Conservation (phyloP, 768 basidiomycete species). For the Rhodosporidiobolus odoratus region DNA sequence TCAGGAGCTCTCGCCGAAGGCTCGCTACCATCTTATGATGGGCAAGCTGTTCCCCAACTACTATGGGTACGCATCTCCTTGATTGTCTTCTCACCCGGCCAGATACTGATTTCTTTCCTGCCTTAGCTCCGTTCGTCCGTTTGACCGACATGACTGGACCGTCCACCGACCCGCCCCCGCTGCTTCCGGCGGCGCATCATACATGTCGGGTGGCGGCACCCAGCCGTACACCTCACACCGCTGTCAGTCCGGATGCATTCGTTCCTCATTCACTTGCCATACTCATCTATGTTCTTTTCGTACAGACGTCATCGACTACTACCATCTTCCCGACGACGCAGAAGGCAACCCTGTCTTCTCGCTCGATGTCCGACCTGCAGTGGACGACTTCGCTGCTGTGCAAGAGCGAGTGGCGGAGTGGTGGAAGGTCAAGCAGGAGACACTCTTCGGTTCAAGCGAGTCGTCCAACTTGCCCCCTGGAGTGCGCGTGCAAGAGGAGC, state of each 20-base stretch:
- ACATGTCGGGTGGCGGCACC: constrained; percentile 27
- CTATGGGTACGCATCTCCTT: constrained; percentile 66
- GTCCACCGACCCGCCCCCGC: constrained; percentile 72
- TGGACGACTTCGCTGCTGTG: constrained; percentile 75
- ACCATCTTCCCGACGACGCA: constrained; percentile 79
- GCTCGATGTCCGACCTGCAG: constrained; percentile 88
- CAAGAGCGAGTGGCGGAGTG: constrained; percentile 59
- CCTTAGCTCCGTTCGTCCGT: constrained; percentile 77
- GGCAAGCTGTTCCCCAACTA: constrained; percentile 82
- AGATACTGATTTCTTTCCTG: constrained; percentile 1
- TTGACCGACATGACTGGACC: constrained; percentile 98
- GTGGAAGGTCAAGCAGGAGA: constrained; percentile 40
- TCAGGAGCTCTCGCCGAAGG: constrained; percentile 90
- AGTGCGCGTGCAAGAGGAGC: constrained; percentile 35
- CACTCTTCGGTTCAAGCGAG: constrained; percentile 5
- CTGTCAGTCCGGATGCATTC: constrained; percentile 17
- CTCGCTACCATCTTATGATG: constrained; percentile 74
- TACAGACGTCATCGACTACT: constrained; percentile 88
- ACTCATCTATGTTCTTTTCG: constrained; percentile 48
- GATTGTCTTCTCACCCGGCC: neutral
- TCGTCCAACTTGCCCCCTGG: constrained; percentile 8
- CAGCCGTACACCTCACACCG: constrained; percentile 33
- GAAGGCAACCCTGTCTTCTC: constrained; percentile 93
- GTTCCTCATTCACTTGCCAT: constrained; percentile 50
- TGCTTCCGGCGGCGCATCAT: constrained; percentile 38